These are phyloP conservation scores for Zopfia rhizophila DNA, from an alignment of 2,329 filamentous ascomycete species.

Conservation along the genomic window DNA sequence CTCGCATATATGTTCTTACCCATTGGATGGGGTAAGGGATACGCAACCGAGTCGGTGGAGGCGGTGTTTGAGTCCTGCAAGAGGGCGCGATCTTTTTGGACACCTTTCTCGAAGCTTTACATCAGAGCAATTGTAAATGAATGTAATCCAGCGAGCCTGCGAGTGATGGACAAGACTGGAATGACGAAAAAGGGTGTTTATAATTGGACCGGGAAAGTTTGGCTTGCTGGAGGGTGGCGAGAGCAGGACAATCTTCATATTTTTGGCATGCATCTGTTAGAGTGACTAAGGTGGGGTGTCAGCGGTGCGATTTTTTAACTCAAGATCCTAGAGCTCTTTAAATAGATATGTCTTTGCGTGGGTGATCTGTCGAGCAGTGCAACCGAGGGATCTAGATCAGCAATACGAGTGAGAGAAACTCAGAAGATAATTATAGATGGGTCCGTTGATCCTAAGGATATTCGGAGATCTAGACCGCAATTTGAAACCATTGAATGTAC, in stretches of 20 bases:
- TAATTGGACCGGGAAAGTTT: conserved; percentile 35
- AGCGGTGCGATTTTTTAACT: too few relatives aligned
- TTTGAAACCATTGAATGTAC: too few relatives aligned
- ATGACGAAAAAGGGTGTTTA: conserved; percentile 39
- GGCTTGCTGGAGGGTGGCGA: conserved; percentile 37
- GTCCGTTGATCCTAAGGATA: too few relatives aligned
- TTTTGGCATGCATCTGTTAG: conserved; percentile 35
- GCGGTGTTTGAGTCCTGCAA: conserved; percentile 36
- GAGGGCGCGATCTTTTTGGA: conserved; percentile 30
- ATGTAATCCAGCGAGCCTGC: conserved; percentile 39
- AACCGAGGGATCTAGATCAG: too few relatives aligned
- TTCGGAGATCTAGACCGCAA: too few relatives aligned
- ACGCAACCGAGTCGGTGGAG: conserved; percentile 32
- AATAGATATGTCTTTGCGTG: too few relatives aligned
- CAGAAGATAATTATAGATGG: too few relatives aligned
- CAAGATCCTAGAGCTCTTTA: too few relatives aligned
- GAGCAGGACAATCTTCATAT: conserved; percentile 34
- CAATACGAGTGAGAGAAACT: too few relatives aligned
- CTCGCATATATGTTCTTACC: conserved; percentile 36
- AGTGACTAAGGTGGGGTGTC: too few relatives aligned
- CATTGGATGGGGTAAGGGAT: conserved; percentile 33
- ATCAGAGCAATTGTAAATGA: conserved; percentile 44
- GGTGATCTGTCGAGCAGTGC: too few relatives aligned
- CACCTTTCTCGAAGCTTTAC: conserved; percentile 38
- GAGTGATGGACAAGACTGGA: conserved; percentile 44